Evolutionary conservation across 768 basidiomycete species (phyloP).

Genomic region (Daedalea quercina): DNA sequence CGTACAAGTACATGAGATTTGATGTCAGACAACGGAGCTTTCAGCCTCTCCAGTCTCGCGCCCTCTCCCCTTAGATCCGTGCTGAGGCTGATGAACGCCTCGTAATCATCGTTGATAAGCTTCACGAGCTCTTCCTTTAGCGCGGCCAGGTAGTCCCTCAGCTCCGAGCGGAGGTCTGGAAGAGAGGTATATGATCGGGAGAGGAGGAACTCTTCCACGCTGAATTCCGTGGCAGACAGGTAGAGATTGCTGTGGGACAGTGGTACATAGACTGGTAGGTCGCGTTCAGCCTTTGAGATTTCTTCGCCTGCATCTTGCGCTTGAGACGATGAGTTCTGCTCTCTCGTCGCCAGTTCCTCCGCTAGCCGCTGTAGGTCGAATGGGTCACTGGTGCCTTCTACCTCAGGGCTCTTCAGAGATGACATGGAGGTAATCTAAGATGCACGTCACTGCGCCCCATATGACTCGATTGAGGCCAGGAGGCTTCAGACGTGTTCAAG

Average conservation of each 20-base stretch:
- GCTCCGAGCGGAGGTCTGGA: slow-evolving; percentile 79
- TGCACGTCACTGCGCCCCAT: neutral
- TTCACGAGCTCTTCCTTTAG: slow-evolving; percentile 92
- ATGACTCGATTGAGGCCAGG: no score
- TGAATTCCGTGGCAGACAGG: slow-evolving; percentile 61
- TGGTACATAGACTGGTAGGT: slow-evolving; percentile 60
- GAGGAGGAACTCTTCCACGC: slow-evolving; percentile 83
- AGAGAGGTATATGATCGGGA: slow-evolving; percentile 81
- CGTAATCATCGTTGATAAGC: slow-evolving; percentile 97
- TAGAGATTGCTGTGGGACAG: slow-evolving; percentile 77
- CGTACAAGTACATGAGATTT: slow-evolving; percentile 64
- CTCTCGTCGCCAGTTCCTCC: slow-evolving; percentile 45
- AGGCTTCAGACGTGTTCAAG: no score
- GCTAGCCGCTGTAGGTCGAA: slow-evolving; percentile 67
- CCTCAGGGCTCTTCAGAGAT: slow-evolving; percentile 8
- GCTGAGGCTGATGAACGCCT: slow-evolving; percentile 93
- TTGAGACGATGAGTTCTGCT: slow-evolving; percentile 1
- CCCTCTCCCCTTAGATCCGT: slow-evolving; percentile 89
- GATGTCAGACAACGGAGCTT: slow-evolving; percentile 58
- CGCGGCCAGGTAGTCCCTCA: slow-evolving; percentile 75
- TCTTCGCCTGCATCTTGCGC: slow-evolving; percentile 3
- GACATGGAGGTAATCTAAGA: slow-evolving; percentile 3
- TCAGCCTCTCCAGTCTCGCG: slow-evolving; percentile 57
- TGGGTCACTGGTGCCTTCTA: slow-evolving; percentile 36
- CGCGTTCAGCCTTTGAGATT: slow-evolving; percentile 22